phyloP scores from a whole-genome alignment of 345 rosid species.

The Bretschneidera sinensis region DNA sequence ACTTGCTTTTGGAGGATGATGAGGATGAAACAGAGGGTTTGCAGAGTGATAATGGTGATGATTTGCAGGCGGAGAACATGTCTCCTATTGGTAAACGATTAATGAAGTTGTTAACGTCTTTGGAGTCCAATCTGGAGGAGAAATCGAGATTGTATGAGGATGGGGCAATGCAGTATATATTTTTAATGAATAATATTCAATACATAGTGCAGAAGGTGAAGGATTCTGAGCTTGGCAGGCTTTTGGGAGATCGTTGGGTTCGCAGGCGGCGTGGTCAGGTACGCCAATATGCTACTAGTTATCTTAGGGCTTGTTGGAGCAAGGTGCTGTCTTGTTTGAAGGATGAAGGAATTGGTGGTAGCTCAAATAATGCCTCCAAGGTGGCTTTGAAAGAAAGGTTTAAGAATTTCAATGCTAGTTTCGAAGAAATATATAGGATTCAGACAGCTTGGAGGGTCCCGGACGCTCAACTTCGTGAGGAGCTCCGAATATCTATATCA shows the following conservation, averaged over 20 bases:
- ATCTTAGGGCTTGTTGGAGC: conserved; percentile 91
- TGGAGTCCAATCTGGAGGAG: conserved; percentile 84
- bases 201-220: conserved; percentile 90
- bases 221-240: conserved; percentile 76
- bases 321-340: conserved; percentile 71
- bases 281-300: conserved; percentile 81
- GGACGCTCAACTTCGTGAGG: conserved; percentile 93
- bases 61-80: conserved; percentile 24
- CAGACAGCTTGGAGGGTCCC: conserved; percentile 97
- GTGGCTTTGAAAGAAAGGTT: conserved; percentile 80
- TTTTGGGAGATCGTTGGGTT: conserved; percentile 91
- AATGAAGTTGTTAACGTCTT: conserved; percentile 45
- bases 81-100: conserved; percentile 58
- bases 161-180: conserved; percentile 62
- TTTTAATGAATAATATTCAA: conserved; percentile 84
- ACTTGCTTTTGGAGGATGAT: conserved; percentile 59
- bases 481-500: conserved; percentile 83
- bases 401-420: conserved; percentile 80
- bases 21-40: conserved; percentile 36
- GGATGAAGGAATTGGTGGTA: conserved; percentile 72
- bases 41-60: conserved; percentile 30
- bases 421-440: conserved; percentile 80
- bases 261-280: conserved; percentile 75
- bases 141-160: conserved; percentile 82
- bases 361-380: conserved; percentile 69